Percentiles rank a stretch among this genome's conserved stretches.
These are phyloP conservation scores for Favolaschia claudopus DNA, from an alignment of 768 basidiomycete species.

Conservation along the genomic window DNA sequence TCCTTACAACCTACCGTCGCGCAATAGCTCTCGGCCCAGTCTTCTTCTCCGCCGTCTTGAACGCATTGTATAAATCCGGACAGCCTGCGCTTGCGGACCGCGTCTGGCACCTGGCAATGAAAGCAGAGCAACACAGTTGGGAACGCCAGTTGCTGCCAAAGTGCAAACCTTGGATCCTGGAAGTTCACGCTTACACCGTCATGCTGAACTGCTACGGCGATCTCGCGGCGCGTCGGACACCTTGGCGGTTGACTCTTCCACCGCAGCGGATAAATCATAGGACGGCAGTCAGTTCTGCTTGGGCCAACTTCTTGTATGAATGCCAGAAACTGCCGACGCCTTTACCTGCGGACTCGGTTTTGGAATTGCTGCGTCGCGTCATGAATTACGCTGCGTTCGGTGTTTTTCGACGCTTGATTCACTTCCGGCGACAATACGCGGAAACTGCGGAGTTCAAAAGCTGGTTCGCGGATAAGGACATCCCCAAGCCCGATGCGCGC, in stretches of 20 bases:
- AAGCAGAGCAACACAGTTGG: constrained; percentile 67
- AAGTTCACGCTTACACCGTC: constrained; percentile 71
- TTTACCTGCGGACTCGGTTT: not conserved
- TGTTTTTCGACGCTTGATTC: constrained; percentile 31
- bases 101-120: constrained; percentile 68
- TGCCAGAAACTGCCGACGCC: constrained; percentile 14
- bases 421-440: constrained; percentile 11
- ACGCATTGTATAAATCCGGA: constrained; percentile 65
- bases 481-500: constrained; percentile 62
- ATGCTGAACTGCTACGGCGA: constrained; percentile 70
- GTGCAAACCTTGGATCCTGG: constrained; percentile 66
- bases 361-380: constrained; percentile 40
- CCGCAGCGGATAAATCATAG: constrained; percentile 19
- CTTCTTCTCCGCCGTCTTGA: constrained; percentile 65
- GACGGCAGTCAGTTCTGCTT: constrained; percentile 28
- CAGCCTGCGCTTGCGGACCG: constrained; percentile 63
- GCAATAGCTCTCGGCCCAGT: constrained; percentile 64
- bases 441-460: constrained; percentile 1
- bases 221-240: constrained; percentile 43
- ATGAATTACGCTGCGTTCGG: constrained; percentile 42
- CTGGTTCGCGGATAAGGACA: constrained; percentile 31
- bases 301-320: constrained; percentile 46
- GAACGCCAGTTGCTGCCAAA: constrained; percentile 30
- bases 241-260: constrained; percentile 8
- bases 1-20: constrained; percentile 43